Evolutionary conservation across 2,329 filamentous ascomycete genomes (phyloP).

Genomic region (Talaromyces sp.): DNA sequence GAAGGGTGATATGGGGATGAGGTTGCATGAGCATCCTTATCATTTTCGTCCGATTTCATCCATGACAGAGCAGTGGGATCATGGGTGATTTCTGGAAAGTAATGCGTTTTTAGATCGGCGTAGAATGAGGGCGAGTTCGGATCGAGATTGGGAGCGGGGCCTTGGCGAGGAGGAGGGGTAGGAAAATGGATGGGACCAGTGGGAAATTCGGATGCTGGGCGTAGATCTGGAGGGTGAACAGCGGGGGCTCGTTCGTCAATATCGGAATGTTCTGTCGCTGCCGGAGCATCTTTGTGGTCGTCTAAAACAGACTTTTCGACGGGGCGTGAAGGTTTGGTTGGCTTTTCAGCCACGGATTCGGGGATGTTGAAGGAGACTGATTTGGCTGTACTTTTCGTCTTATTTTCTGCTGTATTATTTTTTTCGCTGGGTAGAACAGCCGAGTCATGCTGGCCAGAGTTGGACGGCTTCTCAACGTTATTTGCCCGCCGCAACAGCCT

Average conservation of each 20-base stretch:
- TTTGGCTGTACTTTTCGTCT: constrained; percentile 16
- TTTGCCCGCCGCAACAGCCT: constrained; percentile 70
- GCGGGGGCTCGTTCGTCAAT: constrained; percentile 33
- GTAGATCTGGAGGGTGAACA: constrained; percentile 32
- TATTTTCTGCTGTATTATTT: background rate
- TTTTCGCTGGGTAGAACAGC: background rate
- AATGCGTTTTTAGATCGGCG: constrained; percentile 77
- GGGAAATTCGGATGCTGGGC: constrained; percentile 34
- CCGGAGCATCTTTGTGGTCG: constrained; percentile 7
- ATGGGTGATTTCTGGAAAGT: constrained; percentile 82
- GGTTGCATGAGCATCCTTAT: constrained; percentile 42
- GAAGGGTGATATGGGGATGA: constrained; percentile 78
- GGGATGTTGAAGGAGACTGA: constrained; percentile 24
- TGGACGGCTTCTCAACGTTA: constrained; percentile 54
- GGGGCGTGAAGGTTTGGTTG: background rate
- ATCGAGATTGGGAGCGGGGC: constrained; percentile 67
- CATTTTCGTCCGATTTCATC: constrained; percentile 71
- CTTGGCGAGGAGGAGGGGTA: constrained; percentile 38
- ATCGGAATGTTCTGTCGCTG: constrained; percentile 9
- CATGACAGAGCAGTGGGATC: constrained; percentile 83
- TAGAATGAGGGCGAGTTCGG: constrained; percentile 80
- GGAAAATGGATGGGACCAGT: constrained; percentile 38
- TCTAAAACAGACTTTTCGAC: constrained; percentile 6
- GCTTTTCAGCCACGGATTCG: constrained; percentile 8
- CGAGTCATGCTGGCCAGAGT: background rate